Conservation (phyloP, 1,284 basidiomycete species). For the Tilletiaria anomala region DNA sequence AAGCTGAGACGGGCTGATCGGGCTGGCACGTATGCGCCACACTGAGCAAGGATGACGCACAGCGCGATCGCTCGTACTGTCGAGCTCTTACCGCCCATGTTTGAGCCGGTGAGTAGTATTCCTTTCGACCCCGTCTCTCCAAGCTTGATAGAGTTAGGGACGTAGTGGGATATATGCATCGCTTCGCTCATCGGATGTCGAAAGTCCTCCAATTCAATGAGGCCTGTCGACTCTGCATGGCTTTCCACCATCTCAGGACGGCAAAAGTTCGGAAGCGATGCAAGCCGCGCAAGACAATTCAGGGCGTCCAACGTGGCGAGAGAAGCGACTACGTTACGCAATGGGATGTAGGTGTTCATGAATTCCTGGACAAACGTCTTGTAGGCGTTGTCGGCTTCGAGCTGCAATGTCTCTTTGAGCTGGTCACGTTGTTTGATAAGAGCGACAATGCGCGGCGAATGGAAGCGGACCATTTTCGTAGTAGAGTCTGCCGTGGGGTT, state of each 20-base stretch:
- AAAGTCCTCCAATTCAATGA: conserved; percentile 9
- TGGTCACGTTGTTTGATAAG: conserved; percentile 62
- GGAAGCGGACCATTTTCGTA: conserved; percentile 61
- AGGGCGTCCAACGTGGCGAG: conserved; percentile 26
- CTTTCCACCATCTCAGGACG: neutral
- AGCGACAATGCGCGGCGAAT: conserved; percentile 56
- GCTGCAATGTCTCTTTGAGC: conserved; percentile 58
- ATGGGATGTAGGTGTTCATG: conserved; percentile 11
- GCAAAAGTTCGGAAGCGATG: conserved; percentile 10
- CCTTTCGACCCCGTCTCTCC: conserved; percentile 6
- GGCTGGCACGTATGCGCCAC: conserved; percentile 53
- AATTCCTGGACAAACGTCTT: conserved; percentile 11
- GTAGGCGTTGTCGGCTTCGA: conserved; percentile 38
- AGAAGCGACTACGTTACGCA: conserved; percentile 17
- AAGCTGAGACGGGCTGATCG: conserved; percentile 55
- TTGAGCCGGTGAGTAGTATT: conserved; percentile 34
- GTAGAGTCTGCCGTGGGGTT: conserved; percentile 52
- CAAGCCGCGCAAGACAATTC: conserved; percentile 14
- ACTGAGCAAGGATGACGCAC: conserved; percentile 43
- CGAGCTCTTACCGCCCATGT: conserved; percentile 55
- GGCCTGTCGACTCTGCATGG: neutral
- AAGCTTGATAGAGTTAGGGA: conserved; percentile 25
- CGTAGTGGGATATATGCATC: conserved; percentile 11
- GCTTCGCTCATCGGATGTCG: conserved; percentile 33
- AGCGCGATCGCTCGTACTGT: conserved; percentile 29